Evolutionary conservation across 164 flowering plant genomes (phyloP).

Genomic region (Magnolia kwangsiensis): DNA sequence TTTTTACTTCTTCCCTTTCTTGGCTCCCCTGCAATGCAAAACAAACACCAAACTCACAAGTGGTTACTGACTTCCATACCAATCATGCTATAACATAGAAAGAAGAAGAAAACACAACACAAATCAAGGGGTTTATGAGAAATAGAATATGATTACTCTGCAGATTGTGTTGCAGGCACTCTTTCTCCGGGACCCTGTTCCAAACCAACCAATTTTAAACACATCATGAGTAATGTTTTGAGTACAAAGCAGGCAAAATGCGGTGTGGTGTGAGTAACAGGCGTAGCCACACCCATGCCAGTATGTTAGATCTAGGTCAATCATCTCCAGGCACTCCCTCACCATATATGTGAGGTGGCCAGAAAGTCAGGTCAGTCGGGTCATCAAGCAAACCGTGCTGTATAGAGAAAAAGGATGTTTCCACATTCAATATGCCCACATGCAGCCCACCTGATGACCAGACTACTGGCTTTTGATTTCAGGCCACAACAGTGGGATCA

Average conservation of each 20-base stretch:
- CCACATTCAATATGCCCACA: too few species aligned
- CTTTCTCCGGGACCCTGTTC: slow-evolving; percentile 15
- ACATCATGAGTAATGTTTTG: background rate
- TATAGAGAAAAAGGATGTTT: background rate
- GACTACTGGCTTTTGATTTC: too few species aligned
- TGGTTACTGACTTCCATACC: background rate
- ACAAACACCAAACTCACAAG: background rate
- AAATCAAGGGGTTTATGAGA: background rate
- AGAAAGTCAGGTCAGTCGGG: too few species aligned
- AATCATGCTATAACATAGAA: background rate
- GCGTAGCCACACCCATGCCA: too few species aligned
- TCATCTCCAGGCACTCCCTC: too few species aligned
- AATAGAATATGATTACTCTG: background rate
- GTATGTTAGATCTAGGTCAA: too few species aligned
- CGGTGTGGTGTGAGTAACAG: too few species aligned
- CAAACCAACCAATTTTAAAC: background rate
- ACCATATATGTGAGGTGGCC: too few species aligned
- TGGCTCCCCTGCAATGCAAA: slow-evolving; percentile 13
- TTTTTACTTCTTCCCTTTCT: slow-evolving; percentile 11
- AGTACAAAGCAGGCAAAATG: too few species aligned
- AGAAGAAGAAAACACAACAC: too few species aligned
- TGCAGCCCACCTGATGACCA: too few species aligned
- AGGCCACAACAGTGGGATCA: background rate
- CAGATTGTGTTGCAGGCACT: background rate
- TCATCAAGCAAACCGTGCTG: background rate